These are phyloP conservation scores for Tricholomella constricta DNA, from an alignment of 768 basidiomycete genomes.

Conservation along the genomic window DNA sequence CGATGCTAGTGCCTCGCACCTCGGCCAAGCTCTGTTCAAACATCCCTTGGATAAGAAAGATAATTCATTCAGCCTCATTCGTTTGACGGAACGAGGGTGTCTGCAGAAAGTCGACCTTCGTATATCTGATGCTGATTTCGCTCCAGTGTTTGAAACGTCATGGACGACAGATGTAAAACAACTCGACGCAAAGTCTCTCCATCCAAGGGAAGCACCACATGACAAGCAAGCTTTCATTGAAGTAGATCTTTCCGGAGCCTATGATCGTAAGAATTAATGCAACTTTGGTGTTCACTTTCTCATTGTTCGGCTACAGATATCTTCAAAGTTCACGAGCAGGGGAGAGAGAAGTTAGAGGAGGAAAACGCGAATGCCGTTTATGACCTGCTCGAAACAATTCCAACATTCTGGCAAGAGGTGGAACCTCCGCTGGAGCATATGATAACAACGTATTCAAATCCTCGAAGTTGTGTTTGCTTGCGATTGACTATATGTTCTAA, in stretches of 20 bases:
- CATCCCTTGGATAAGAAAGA: conserved; percentile 27
- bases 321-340: conserved; percentile 32
- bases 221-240: conserved; percentile 45
- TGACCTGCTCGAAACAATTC: conserved; percentile 54
- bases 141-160: conserved; percentile 23
- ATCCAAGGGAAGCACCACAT: conserved; percentile 43
- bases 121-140: conserved; percentile 13
- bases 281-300: not conserved
- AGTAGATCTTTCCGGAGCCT: conserved; percentile 52
- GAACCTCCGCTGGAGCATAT: conserved; percentile 52
- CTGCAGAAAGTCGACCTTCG: conserved; percentile 46
- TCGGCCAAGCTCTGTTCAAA: conserved; percentile 37
- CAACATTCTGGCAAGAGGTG: conserved; percentile 55
- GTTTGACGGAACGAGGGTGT: conserved; percentile 49
- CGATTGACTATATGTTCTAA: not conserved
- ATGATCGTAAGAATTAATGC: conserved; percentile 49
- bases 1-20: conserved; percentile 23
- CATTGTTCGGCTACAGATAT: conserved; percentile 34
- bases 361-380: conserved; percentile 43
- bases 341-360: conserved; percentile 29
- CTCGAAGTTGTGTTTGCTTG: not conserved
- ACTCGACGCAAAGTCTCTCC: conserved; percentile 32
- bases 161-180: conserved; percentile 44
- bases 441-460: conserved; percentile 56
- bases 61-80: conserved; percentile 39